Evolutionary conservation across 768 basidiomycete genomes (phyloP).

Genomic region (Harrya chromipes): DNA sequence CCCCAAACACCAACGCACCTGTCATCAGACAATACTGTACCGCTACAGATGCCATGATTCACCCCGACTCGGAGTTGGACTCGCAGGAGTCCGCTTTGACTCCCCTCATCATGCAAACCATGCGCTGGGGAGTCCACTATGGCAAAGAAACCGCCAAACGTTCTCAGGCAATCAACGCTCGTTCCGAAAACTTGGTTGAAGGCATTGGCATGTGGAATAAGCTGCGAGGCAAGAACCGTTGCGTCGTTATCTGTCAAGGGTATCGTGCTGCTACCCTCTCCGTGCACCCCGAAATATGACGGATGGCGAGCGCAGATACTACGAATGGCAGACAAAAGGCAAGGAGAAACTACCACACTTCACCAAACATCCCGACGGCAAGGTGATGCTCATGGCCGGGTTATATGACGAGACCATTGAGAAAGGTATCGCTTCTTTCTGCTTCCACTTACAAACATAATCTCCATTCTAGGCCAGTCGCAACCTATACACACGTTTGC

Average conservation of each 20-base stretch:
- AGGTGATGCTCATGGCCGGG: slow-evolving; percentile 82
- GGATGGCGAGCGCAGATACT: slow-evolving; percentile 55
- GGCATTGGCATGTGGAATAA: slow-evolving; percentile 83
- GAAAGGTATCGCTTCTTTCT: slow-evolving; percentile 42
- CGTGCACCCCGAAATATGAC: neutral
- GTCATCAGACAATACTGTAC: slow-evolving; percentile 58
- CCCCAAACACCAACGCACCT: slow-evolving; percentile 75
- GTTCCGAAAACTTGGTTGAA: slow-evolving; percentile 74
- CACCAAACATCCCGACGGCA: slow-evolving; percentile 59
- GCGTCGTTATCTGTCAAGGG: slow-evolving; percentile 81
- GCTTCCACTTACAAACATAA: neutral
- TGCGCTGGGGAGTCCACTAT: slow-evolving; percentile 88
- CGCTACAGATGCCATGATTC: slow-evolving; percentile 2
- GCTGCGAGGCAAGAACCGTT: slow-evolving; percentile 79
- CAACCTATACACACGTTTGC: slow-evolving; percentile 76
- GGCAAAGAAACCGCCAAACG: slow-evolving; percentile 52
- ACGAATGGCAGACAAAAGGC: slow-evolving; percentile 90
- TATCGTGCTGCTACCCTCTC: slow-evolving; percentile 26
- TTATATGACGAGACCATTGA: slow-evolving; percentile 75
- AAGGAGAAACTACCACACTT: slow-evolving; percentile 81
- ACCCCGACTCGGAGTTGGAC: neutral
- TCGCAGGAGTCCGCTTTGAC: slow-evolving; percentile 8
- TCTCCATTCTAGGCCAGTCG: slow-evolving; percentile 41
- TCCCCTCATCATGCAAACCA: slow-evolving; percentile 66
- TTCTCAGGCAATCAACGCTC: slow-evolving; percentile 87